Percentiles rank a stretch among this genome's conserved stretches.
Conservation (phyloP, 2,329 filamentous ascomycete species). For the Neocucurbitaria cava region DNA sequence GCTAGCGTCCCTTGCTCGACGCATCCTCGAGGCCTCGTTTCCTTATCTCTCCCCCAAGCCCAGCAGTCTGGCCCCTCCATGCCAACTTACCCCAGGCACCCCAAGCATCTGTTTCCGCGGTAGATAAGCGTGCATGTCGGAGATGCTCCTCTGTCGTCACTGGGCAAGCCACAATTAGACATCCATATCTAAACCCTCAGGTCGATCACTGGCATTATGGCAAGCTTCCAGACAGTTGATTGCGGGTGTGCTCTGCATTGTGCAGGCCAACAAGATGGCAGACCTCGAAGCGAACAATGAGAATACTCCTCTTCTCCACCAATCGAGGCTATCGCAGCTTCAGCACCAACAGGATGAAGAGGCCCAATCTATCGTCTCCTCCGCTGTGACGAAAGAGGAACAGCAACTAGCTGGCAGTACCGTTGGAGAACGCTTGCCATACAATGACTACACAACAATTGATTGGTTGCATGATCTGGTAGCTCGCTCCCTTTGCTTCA, state of each 20-base stretch:
- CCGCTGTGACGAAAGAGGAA: slow-evolving; percentile 58
- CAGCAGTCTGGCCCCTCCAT: slow-evolving; percentile 10
- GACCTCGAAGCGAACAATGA: slow-evolving; percentile 40
- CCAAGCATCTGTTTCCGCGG: slow-evolving; percentile 9
- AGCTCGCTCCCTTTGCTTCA: neutral
- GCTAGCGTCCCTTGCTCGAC: slow-evolving; percentile 12
- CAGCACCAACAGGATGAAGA: slow-evolving; percentile 50
- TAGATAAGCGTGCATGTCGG: slow-evolving; percentile 17
- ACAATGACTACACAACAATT: slow-evolving; percentile 68
- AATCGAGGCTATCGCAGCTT: slow-evolving; percentile 41
- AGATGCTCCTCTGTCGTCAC: slow-evolving; percentile 10
- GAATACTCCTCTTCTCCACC: slow-evolving; percentile 43
- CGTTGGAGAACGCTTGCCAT: slow-evolving; percentile 63
- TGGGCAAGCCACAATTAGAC: slow-evolving; percentile 1
- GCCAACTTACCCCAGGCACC: slow-evolving; percentile 13
- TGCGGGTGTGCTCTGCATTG: neutral
- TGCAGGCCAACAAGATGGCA: slow-evolving; percentile 17
- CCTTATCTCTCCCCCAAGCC: slow-evolving; percentile 26
- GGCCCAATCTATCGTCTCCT: slow-evolving; percentile 53
- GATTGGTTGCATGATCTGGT: slow-evolving; percentile 68
- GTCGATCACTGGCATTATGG: neutral
- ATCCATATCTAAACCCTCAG: neutral
- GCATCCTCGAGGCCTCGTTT: slow-evolving; percentile 8
- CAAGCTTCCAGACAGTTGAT: neutral
- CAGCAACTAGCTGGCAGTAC: slow-evolving; percentile 54